These are phyloP conservation scores for Globisporangium splendens DNA, from an alignment of 352 stramenopile genomes.

Conservation along the genomic window DNA sequence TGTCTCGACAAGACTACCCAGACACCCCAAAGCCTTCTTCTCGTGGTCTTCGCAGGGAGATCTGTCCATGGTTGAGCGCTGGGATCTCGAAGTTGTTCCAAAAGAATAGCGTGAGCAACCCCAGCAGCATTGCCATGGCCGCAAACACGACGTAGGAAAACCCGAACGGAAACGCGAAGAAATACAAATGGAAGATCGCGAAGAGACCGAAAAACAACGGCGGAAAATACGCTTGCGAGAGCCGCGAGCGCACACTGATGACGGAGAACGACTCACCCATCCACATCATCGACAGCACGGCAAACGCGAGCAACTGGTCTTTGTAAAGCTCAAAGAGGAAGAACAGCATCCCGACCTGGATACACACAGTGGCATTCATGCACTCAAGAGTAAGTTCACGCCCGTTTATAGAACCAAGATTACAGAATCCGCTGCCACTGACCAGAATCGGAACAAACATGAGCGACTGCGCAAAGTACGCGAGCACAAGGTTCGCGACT, in stretches of 20 bases:
- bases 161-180: constrained; percentile 92
- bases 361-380: too few relatives aligned
- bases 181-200: constrained; percentile 94
- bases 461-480: constrained; percentile 90
- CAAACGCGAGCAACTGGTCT: constrained; percentile 89
- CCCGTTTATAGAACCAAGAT: too few relatives aligned
- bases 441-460: constrained; percentile 94
- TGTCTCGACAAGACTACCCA: too few relatives aligned
- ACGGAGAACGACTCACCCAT: constrained; percentile 90
- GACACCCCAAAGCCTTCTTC: background rate
- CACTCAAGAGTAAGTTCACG: too few relatives aligned
- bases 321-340: constrained; percentile 96
- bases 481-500: constrained; percentile 74
- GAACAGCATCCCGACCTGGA: constrained; percentile 91
- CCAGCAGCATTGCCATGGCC: constrained; percentile 29
- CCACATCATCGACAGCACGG: constrained; percentile 87
- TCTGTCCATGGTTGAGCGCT: constrained; percentile 37
- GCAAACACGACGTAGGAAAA: constrained; percentile 89
- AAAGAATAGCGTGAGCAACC: constrained; percentile 68
- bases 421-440: constrained; percentile 1
- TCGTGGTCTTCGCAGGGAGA: constrained; percentile 24
- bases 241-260: constrained; percentile 71
- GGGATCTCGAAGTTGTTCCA: constrained; percentile 69
- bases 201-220: constrained; percentile 93
- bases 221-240: constrained; percentile 84